Conservation (phyloP, 2,329 filamentous ascomycete genomes). For the Metarhizium guizhouense region DNA sequence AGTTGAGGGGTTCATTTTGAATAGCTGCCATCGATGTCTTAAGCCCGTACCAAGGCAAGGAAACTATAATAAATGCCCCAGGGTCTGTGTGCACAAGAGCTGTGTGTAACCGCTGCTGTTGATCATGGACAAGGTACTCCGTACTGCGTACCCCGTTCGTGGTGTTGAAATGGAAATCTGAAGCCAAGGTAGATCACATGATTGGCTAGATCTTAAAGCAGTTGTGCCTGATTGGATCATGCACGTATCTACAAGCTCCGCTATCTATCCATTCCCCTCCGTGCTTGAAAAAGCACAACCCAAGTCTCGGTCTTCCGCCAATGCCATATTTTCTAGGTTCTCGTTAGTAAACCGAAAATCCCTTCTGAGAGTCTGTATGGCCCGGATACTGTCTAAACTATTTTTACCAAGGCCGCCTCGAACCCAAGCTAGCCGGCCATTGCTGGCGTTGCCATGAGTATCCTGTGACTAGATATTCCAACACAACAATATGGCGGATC, state of each 20-base stretch:
- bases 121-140: background rate
- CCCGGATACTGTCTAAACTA: background rate
- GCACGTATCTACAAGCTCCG: background rate
- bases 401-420: background rate
- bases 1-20: slow-evolving; percentile 1
- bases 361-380: background rate
- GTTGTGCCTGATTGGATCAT: background rate
- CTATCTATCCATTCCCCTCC: slow-evolving; percentile 3
- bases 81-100: background rate
- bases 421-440: background rate
- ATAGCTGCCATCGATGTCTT: background rate
- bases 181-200: slow-evolving; percentile 7
- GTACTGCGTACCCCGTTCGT: background rate
- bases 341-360: background rate
- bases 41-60: background rate
- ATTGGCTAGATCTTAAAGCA: slow-evolving; percentile 5
- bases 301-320: background rate
- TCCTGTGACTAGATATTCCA: background rate
- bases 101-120: background rate
- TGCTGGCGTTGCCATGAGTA: background rate
- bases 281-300: background rate
- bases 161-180: background rate
- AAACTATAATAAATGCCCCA: background rate
- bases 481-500: slow-evolving; percentile 3
- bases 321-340: background rate